Base-by-base conservation (phyloP, 169 alveolate species). In the Cyclospora cayetanensis region DNA sequence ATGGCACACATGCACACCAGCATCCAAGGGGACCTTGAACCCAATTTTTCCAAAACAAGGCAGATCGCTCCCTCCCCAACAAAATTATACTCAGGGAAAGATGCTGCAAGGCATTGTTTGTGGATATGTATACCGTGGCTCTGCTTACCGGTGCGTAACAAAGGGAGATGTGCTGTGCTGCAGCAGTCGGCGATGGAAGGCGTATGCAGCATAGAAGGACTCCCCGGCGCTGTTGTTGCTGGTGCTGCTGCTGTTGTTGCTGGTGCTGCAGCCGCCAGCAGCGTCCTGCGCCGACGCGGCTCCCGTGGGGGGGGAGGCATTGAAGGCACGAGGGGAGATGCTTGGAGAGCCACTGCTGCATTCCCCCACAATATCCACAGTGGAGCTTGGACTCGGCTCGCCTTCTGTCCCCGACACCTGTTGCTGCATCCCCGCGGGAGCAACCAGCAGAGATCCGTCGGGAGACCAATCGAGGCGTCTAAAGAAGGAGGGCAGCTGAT, bases 391-490 rank as follows among this genome's bases (percentile, higher is more conserved):
- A n/a, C 39, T 52, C 20, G 88, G 41, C 79, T 77, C 41, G 1
- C 77, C 18, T 31, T 31, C 63, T n/a, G n/a, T n/a, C 74, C 41
- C 39, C 1, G 41, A 77, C 35, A 34, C 27, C 11, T 68, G 27
- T 39, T 91, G 79, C 82, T 96, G 97, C 35, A 95, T 90, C 20
- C 98, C 98, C 52, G 98, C 96, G 22, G 98, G 98, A 25, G 98
- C 93, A 29, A 95, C 97, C 68, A 97, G 94, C 65, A 96, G 55
- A 15, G 97, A 93, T 9, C 98, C 98, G 52, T 95, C 97, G 2
- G 98, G 98, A 22, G 98, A 97, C 97, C 97, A 97, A 93, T 97
- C 98, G 35, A 97, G 95, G 35, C 98, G 95, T 55, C 98, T 89
- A 68, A 97, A 97, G 90, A 97, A 97, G 31, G 98, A 95, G 11